Evolutionary conservation across 495 filamentous ascomycete genomes (phyloP).

Genomic region (Aspergillus olivimuriae): DNA sequence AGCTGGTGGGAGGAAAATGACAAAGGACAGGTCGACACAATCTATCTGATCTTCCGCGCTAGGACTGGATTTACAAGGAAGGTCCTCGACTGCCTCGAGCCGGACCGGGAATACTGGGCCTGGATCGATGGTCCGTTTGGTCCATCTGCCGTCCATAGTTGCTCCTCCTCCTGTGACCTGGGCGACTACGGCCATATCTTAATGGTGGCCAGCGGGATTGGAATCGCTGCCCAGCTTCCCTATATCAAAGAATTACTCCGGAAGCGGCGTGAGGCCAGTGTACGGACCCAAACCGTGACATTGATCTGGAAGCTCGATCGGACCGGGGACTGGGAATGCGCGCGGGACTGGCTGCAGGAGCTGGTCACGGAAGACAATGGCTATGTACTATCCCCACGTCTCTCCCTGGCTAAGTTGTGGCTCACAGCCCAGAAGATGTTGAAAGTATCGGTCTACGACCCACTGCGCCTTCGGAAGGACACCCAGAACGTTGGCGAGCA

Average conservation of each 20-base stretch:
- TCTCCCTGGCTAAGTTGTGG: neutral
- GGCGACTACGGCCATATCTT: conserved; percentile 27
- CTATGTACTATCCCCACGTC: conserved; percentile 4
- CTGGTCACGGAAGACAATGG: conserved; percentile 16
- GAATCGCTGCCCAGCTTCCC: conserved; percentile 28
- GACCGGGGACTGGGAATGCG: conserved; percentile 14
- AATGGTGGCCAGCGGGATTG: conserved; percentile 30
- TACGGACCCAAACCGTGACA: conserved; percentile 21
- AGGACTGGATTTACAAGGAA: conserved; percentile 23
- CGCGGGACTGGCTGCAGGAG: conserved; percentile 12
- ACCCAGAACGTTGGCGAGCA: too few relatives aligned
- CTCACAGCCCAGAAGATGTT: neutral
- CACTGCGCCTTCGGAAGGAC: too few relatives aligned
- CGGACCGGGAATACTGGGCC: conserved; percentile 10
- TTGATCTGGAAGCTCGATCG: conserved; percentile 27
- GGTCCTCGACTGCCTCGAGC: conserved; percentile 7
- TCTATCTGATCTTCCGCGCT: conserved; percentile 22
- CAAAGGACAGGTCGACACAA: conserved; percentile 12
- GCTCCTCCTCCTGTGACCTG: conserved; percentile 4
- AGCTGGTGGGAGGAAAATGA: conserved; percentile 24
- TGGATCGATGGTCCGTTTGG: conserved; percentile 34
- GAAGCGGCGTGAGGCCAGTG: conserved; percentile 18
- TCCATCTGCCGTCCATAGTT: conserved; percentile 8
- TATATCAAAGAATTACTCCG: conserved; percentile 30
- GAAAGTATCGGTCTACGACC: conserved; percentile 1